Evolutionary conservation across 2,329 filamentous ascomycete genomes (phyloP), one percentile per base, ranked within the genome.

Genomic region (Orbilia brochopaga): DNA sequence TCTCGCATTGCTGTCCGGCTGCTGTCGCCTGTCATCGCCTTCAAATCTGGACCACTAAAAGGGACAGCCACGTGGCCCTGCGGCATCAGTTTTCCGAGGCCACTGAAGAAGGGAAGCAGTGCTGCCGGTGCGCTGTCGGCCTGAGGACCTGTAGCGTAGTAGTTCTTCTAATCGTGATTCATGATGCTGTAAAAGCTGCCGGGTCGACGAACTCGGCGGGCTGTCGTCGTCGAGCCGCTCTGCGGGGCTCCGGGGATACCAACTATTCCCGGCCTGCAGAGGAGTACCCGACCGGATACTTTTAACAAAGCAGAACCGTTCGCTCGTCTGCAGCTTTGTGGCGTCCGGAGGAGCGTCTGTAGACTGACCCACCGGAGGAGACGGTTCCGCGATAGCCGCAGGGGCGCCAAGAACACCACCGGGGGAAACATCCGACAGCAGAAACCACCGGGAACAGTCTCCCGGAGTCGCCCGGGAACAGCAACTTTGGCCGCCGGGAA

Each of bases 401-500:
- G n/a, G n/a, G n/a, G 15, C 37, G 37, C 37, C 37, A 42, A 42
- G 37, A 17, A 42, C n/a, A 17, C 37, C 37, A 15, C 37, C 37
- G 37, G 37, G 37, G 13, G 15, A 42, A 3, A 17, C 5, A 2
- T 17, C 37, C n/a, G n/a, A n/a, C n/a, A n/a, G n/a, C n/a, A n/a
- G n/a, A n/a, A n/a, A n/a, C n/a, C n/a, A n/a, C n/a, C n/a, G n/a
- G n/a, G n/a, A n/a, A n/a, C n/a, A n/a, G n/a, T 5, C 37, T 15
- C 37, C 37, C 5, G 37, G 13, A 42, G 13, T 13, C 2, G 13
- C 37, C 37, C 37, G 5, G n/a, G 37, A 42, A 13, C 57, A 57
- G 65, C 17, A 19, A 42, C 30, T n/a, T n/a, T 30, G 57, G 44
- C 46, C 42, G 46, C 40, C 48, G 48, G 58, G 58, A 27, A 51